phyloP scores from a whole-genome alignment of 1,284 basidiomycete genomes.

The Fomitiporia mediterranea region DNA sequence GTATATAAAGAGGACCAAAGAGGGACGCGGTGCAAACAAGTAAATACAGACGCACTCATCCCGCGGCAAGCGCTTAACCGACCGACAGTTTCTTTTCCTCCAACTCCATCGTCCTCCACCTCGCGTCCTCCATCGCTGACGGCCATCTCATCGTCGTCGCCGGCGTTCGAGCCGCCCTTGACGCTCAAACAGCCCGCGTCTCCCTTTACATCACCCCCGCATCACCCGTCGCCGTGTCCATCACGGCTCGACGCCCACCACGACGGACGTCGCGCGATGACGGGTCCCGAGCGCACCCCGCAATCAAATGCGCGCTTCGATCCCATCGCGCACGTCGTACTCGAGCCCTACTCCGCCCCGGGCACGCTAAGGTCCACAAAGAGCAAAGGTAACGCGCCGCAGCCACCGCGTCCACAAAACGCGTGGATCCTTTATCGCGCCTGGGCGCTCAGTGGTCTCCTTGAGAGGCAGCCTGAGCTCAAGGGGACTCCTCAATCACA shows the following conservation, averaged over 20 bases:
- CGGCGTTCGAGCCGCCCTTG: slow-evolving; percentile 7
- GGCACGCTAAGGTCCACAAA: neutral
- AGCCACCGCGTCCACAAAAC: slow-evolving; percentile 76
- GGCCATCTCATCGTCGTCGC: neutral
- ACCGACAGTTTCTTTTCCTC: neutral
- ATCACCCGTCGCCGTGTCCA: slow-evolving; percentile 8
- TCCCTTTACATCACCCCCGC: neutral
- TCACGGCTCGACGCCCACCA: slow-evolving; percentile 11
- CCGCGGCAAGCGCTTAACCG: neutral
- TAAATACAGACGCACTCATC: neutral
- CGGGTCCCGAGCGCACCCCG: slow-evolving; percentile 12
- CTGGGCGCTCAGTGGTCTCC: slow-evolving; percentile 46
- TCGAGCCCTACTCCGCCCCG: neutral
- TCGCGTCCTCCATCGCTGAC: neutral
- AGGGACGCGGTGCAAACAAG: neutral
- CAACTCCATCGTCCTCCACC: neutral
- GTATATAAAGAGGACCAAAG: neutral
- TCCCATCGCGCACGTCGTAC: slow-evolving; percentile 8
- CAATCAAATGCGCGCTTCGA: neutral
- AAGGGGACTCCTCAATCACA: slow-evolving; percentile 55
- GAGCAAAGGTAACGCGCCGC: slow-evolving; percentile 17
- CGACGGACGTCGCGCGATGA: slow-evolving; percentile 12
- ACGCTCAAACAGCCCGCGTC: neutral
- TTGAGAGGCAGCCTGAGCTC: slow-evolving; percentile 31
- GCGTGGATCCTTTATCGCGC: slow-evolving; percentile 92